Conservation (phyloP, 495 filamentous ascomycete species). For the Daldinia vernicosa region DNA sequence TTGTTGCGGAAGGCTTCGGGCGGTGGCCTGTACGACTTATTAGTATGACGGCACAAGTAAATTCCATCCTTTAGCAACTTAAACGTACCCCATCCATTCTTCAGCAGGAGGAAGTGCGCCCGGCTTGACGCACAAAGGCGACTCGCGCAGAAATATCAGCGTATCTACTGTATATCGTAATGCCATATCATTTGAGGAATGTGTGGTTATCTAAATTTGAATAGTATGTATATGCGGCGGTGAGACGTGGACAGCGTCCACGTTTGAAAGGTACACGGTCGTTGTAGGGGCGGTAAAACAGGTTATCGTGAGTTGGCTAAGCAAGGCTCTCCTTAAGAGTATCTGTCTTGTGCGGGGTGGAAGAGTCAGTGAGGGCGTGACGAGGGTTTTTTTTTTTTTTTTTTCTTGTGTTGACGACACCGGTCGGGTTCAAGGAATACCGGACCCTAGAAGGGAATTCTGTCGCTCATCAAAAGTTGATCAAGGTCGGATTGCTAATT, state of each 20-base stretch:
- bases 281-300: neutral
- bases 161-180: conserved; percentile 80
- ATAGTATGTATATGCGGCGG: neutral
- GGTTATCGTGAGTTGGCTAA: neutral
- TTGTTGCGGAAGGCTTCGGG: conserved; percentile 54
- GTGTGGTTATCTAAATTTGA: neutral
- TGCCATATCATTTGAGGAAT: conserved; percentile 53
- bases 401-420: conserved; percentile 1
- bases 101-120: conserved; percentile 82
- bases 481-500: neutral
- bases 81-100: conserved; percentile 96
- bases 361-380: conserved; percentile 9
- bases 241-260: neutral
- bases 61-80: neutral
- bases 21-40: conserved; percentile 47
- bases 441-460: neutral
- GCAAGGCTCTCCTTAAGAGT: conserved; percentile 7
- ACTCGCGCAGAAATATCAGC: conserved; percentile 78
- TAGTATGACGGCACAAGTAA: conserved; percentile 23
- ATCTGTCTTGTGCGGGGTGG: conserved; percentile 34
- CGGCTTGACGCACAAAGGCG: conserved; percentile 86
- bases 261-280: neutral
- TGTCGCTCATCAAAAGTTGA: conserved; percentile 15
- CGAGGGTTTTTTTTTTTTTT: conserved; percentile 17
- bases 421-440: conserved; percentile 9